Evolutionary conservation across 1,284 basidiomycete genomes (phyloP), one percentile per base, ranked within the genome.

Genomic region (Ustilago bromivora): DNA sequence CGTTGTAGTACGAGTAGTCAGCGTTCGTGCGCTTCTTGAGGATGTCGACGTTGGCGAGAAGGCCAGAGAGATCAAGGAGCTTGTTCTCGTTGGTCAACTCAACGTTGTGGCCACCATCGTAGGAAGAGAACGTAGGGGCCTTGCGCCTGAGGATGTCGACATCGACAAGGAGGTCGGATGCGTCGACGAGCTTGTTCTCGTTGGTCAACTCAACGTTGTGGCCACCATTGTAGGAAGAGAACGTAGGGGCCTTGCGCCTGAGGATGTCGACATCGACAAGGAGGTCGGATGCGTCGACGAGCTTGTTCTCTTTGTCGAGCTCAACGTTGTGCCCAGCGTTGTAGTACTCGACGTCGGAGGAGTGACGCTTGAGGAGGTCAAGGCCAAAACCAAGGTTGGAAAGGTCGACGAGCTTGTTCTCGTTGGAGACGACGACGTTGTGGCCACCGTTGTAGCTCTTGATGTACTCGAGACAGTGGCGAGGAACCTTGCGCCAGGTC

Each of bases 361-460:
- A 65, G 31, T 71, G 62, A 43, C 68, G 61, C 60, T 65, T 71
- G 47, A 78, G 71, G 11, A 78, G 15, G 67, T 64, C 46, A 19
- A 74, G 17, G 36, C 43, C 52, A 28, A 58, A 43, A 53, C 40
- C 51, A 41, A 78, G 75, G 32, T 56, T 61, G 8, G 71, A 73
- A 19, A 74, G 71, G 34, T 78, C 75, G 58, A 78, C 19, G n/a
- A 66, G 60, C 66, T 70, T 71, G 75, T 78, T 78, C 64, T 78
- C 67, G 75, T 78, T 78, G 57, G 57, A 53, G 31, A 66, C 57
- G 11, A 74, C 62, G 15, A 74, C 67, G 53, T 78, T 78, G 75
- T 78, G 71, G 36, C 75, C 75, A 19, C 75, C 75, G 61, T 78
- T 78, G 75, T 70, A 67, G 57, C 59, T 61, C 61, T 74, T 62